A percentile compares a stretch with the other conserved stretches of the same genome.
phyloP scores from a whole-genome alignment of 2,329 filamentous ascomycete genomes.

The Aspergillus intermedius region DNA sequence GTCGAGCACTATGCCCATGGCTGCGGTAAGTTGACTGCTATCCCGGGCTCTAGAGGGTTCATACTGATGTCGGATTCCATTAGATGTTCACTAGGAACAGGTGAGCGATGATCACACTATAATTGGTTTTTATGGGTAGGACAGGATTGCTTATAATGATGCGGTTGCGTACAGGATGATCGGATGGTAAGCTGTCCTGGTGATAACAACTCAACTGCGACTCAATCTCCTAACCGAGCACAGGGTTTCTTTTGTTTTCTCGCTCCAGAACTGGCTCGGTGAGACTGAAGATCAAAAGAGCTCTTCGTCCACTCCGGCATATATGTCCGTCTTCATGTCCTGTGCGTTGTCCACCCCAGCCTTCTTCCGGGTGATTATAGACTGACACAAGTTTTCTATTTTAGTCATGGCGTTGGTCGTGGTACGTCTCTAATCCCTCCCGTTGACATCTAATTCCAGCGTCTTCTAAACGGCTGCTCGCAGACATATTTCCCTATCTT shows the following conservation, averaged over 20 bases:
- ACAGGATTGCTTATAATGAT: constrained; percentile 6
- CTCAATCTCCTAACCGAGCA: constrained; percentile 11
- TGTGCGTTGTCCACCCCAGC: constrained; percentile 44
- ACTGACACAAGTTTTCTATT: constrained; percentile 2
- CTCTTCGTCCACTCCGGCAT: constrained; percentile 61
- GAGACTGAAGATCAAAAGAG: constrained; percentile 49
- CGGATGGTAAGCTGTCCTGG: constrained; percentile 48
- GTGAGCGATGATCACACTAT: constrained; percentile 38
- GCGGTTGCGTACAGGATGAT: constrained; percentile 46
- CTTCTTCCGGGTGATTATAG: background rate
- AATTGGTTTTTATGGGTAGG: background rate
- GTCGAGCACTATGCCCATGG: constrained; percentile 84
- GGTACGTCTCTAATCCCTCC: constrained; percentile 27
- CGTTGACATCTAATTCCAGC: constrained; percentile 5
- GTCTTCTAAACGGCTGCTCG: constrained; percentile 10
- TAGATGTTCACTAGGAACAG: constrained; percentile 87
- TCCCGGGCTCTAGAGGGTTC: constrained; percentile 4
- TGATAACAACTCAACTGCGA: background rate
- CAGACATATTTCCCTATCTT: constrained; percentile 61
- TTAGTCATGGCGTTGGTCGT: constrained; percentile 55
- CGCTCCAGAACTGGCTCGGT: constrained; percentile 44
- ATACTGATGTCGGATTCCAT: constrained; percentile 13
- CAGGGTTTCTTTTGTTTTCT: constrained; percentile 44
- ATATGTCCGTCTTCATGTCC: constrained; percentile 73
- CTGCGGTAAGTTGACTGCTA: constrained; percentile 53